phyloP scores from a whole-genome alignment of 2,329 filamentous ascomycete genomes.

The Nectriaceae sp. region DNA sequence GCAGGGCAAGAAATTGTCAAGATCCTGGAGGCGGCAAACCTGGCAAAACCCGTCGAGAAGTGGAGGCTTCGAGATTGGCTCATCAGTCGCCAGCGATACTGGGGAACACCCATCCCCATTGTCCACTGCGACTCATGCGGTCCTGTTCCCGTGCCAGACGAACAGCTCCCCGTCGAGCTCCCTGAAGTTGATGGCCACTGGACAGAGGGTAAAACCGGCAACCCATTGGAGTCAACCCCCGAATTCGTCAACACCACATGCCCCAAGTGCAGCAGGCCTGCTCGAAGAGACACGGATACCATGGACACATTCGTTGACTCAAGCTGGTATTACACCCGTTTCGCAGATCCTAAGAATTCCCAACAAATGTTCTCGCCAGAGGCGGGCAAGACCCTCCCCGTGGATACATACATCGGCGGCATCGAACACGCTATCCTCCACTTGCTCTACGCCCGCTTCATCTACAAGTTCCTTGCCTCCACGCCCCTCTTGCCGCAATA shows the following conservation, averaged over 20 bases:
- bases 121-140: constrained; percentile 80
- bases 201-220: constrained; percentile 70
- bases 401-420: constrained; percentile 87
- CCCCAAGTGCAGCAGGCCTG: constrained; percentile 69
- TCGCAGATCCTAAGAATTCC: constrained; percentile 69
- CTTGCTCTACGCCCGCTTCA: constrained; percentile 84
- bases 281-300: constrained; percentile 84
- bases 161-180: constrained; percentile 75
- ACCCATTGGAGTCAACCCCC: constrained; percentile 70
- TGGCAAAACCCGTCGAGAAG: constrained; percentile 66
- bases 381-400: constrained; percentile 64
- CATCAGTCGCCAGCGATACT: constrained; percentile 89
- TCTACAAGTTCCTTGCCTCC: constrained; percentile 79
- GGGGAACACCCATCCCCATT: constrained; percentile 89
- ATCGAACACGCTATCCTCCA: constrained; percentile 91
- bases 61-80: constrained; percentile 90
- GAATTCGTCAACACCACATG: constrained; percentile 77
- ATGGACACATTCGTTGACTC: constrained; percentile 98
- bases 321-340: constrained; percentile 90
- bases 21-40: constrained; percentile 53
- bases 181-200: constrained; percentile 71
- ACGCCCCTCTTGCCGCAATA: constrained; percentile 49
- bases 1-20: constrained; percentile 63
- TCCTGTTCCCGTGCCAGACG: constrained; percentile 73
- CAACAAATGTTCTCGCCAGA: constrained; percentile 62